Evolutionary conservation across 768 basidiomycete species (phyloP).

Genomic region (Suillus sp.): DNA sequence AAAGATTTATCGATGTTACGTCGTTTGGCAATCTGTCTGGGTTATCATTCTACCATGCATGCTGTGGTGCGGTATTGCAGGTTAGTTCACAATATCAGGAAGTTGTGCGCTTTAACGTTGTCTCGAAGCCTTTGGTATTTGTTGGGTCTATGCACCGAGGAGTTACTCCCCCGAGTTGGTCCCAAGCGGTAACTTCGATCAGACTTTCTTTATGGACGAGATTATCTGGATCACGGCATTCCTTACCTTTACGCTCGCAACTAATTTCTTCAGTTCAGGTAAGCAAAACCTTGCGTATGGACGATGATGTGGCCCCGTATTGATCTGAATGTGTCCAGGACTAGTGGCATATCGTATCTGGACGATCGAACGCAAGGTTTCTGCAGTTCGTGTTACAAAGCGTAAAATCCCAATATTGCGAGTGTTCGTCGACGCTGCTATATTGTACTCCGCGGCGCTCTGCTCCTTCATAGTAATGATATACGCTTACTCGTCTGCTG

Average conservation of each 20-base stretch:
- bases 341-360: slow-evolving; percentile 36
- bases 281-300: slow-evolving; percentile 10
- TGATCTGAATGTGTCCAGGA: slow-evolving; percentile 17
- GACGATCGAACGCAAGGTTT: slow-evolving; percentile 25
- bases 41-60: slow-evolving; percentile 34
- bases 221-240: slow-evolving; percentile 38
- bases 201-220: slow-evolving; percentile 5
- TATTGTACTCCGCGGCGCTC: slow-evolving; percentile 39
- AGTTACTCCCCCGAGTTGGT: slow-evolving; percentile 18
- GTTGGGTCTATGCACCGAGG: slow-evolving; percentile 15
- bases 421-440: slow-evolving; percentile 40
- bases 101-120: not conserved
- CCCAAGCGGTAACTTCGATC: slow-evolving; percentile 19
- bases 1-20: slow-evolving; percentile 34
- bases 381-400: not conserved
- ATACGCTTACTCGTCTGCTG: slow-evolving; percentile 30
- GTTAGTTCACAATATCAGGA: slow-evolving; percentile 17
- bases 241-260: slow-evolving; percentile 33
- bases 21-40: slow-evolving; percentile 32
- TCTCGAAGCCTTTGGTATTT: slow-evolving; percentile 22
- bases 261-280: slow-evolving; percentile 37
- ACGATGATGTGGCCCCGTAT: not conserved
- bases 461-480: slow-evolving; percentile 32
- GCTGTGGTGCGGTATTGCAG: slow-evolving; percentile 29
- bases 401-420: slow-evolving; percentile 21